A percentile compares a stretch with the other conserved stretches of the same genome.
phyloP scores from a whole-genome alignment of 2,329 filamentous ascomycete genomes.

The Nemania diffusa region DNA sequence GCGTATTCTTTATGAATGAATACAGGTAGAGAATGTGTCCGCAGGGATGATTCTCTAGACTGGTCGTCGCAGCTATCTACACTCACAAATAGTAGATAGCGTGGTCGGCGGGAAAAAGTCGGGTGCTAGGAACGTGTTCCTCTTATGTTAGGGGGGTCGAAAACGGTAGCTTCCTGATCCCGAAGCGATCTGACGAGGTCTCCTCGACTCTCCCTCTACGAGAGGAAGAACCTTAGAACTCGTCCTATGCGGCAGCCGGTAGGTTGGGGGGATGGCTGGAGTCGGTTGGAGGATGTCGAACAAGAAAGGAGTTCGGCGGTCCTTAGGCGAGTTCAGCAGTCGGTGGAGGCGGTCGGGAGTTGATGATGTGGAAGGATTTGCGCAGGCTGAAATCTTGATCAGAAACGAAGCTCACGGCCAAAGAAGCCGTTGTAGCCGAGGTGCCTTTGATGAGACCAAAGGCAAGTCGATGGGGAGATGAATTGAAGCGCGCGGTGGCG shows the following conservation, averaged over 20 bases:
- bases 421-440: constrained; percentile 68
- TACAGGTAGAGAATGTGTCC: constrained; percentile 35
- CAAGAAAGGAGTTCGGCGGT: constrained; percentile 59
- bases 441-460: constrained; percentile 77
- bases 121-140: constrained; percentile 41
- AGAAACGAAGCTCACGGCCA: constrained; percentile 70
- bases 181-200: constrained; percentile 91
- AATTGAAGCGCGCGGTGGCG: constrained; percentile 22
- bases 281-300: constrained; percentile 61
- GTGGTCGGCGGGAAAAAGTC: constrained; percentile 34
- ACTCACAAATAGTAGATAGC: constrained; percentile 33
- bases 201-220: constrained; percentile 98
- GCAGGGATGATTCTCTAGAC: constrained; percentile 36
- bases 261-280: constrained; percentile 67
- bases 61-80: constrained; percentile 18
- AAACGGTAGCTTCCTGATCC: constrained; percentile 94
- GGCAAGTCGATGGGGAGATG: constrained; percentile 55
- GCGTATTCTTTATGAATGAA: constrained; percentile 33
- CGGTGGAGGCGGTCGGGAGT: constrained; percentile 69
- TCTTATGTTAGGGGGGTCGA: constrained; percentile 88
- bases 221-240: constrained; percentile 99
- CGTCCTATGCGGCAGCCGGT: constrained; percentile 99
- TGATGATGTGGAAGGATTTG: constrained; percentile 74
- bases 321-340: constrained; percentile 61
- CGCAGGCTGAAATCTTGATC: constrained; percentile 76